Evolutionary conservation across 768 basidiomycete species (phyloP).

Genomic region (Dentipellis sp.): DNA sequence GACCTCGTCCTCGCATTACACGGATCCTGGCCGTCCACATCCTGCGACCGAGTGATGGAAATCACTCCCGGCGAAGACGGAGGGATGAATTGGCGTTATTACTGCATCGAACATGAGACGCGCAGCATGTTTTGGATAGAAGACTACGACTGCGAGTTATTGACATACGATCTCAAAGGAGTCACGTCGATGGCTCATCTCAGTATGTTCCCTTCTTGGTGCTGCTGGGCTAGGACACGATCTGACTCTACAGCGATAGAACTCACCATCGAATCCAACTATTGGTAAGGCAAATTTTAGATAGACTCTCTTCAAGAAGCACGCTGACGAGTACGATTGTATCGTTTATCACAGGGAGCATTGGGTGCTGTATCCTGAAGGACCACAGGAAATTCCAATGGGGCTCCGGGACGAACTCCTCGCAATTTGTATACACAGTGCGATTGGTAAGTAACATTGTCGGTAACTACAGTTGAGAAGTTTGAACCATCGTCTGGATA

Average conservation of each 20-base stretch:
- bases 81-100: conserved; percentile 28
- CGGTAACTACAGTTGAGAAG: background rate
- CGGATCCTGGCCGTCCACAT: background rate
- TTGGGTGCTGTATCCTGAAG: background rate
- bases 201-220: background rate
- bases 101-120: conserved; percentile 38
- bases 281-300: background rate
- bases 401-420: background rate
- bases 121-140: conserved; percentile 48
- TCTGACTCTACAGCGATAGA: background rate
- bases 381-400: background rate
- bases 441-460: background rate
- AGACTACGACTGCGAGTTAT: conserved; percentile 23
- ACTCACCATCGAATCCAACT: background rate
- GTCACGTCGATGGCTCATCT: conserved; percentile 3
- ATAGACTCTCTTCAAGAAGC: background rate
- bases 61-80: conserved; percentile 19
- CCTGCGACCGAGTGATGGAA: conserved; percentile 31
- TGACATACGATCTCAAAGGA: conserved; percentile 20
- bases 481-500: background rate
- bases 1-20: conserved; percentile 16
- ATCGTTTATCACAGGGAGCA: background rate
- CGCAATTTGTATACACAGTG: background rate
- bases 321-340: background rate
- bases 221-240: background rate